Conservation (phyloP, 495 filamentous ascomycete genomes). For the Chaetomium fimeti region DNA sequence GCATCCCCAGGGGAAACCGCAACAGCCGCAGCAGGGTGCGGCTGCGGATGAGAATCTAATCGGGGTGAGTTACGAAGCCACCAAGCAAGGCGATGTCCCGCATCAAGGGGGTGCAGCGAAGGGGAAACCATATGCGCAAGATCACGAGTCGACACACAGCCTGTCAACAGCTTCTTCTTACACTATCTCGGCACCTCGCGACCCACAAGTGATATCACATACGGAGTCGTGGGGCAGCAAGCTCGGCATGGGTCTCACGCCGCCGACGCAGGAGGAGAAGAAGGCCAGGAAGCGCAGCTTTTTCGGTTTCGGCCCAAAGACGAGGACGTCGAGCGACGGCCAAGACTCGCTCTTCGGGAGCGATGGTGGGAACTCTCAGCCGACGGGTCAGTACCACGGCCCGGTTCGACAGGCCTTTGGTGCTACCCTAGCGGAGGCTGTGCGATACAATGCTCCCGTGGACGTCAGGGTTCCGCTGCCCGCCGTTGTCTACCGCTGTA, state of each 20-base stretch:
- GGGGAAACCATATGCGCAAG: constrained; percentile 23
- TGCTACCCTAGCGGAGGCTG: constrained; percentile 80
- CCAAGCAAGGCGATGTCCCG: constrained; percentile 62
- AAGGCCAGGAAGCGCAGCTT: constrained; percentile 87
- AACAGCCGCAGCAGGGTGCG: constrained; percentile 33
- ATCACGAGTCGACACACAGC: constrained; percentile 34
- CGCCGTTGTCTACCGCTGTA: constrained; percentile 94
- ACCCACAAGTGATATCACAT: constrained; percentile 82
- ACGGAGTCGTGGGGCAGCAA: constrained; percentile 85
- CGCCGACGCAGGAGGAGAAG: constrained; percentile 66
- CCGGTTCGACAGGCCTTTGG: constrained; percentile 78
- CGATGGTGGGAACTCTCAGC: constrained; percentile 31
- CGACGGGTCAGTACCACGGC: constrained; percentile 50
- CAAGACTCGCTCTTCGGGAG: constrained; percentile 49
- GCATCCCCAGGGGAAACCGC: constrained; percentile 36
- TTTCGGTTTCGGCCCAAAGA: constrained; percentile 76
- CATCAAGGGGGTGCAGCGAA: constrained; percentile 36
- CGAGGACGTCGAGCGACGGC: constrained; percentile 48
- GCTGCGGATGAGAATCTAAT: constrained; percentile 59
- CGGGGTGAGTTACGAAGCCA: constrained; percentile 80
- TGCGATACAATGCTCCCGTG: constrained; percentile 69
- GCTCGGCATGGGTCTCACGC: constrained; percentile 42
- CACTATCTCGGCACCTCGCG: constrained; percentile 82
- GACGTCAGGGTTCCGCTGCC: constrained; percentile 73
- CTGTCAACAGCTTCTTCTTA: constrained; percentile 47